Percentiles rank a stretch among this genome's conserved stretches.
phyloP scores from a whole-genome alignment of 1,139 yeast species.

The Blastobotrys apis region DNA sequence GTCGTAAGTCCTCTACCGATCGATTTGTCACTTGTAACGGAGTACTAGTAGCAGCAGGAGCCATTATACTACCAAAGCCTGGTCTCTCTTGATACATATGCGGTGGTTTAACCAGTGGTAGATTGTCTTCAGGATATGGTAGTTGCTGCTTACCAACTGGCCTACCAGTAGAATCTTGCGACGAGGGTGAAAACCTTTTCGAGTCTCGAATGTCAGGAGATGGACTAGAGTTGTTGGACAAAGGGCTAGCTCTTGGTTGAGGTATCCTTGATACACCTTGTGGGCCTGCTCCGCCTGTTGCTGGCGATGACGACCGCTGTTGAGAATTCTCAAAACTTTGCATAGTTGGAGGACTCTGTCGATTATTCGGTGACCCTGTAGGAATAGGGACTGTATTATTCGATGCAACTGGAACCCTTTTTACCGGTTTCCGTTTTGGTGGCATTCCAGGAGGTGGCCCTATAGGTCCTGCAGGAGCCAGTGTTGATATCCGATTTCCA shows the following conservation, averaged over 20 bases:
- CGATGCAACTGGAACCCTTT: conserved; percentile 18
- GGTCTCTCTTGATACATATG: conserved; percentile 2
- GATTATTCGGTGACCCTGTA: background rate
- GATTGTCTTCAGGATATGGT: background rate
- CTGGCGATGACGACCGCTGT: too few relatives aligned
- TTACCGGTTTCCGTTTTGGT: conserved; percentile 20
- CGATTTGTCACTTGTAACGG: background rate
- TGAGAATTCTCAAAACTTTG: too few relatives aligned
- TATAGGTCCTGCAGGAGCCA: conserved; percentile 9
- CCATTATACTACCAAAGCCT: too few relatives aligned
- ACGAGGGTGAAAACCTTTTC: too few relatives aligned
- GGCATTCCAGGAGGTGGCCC: conserved; percentile 19
- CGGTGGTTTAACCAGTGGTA: conserved; percentile 9
- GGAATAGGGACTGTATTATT: background rate
- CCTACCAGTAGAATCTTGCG: too few relatives aligned
- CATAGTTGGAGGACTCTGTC: too few relatives aligned
- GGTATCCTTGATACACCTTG: too few relatives aligned
- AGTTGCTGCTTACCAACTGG: too few relatives aligned
- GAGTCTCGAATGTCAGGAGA: too few relatives aligned
- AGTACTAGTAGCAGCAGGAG: too few relatives aligned
- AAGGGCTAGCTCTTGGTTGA: too few relatives aligned
- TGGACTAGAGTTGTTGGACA: background rate
- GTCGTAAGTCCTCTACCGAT: conserved; percentile 5
- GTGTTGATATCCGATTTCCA: conserved; percentile 17
- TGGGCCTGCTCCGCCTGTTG: too few relatives aligned